phyloP scores from a whole-genome alignment of 805 yeast genomes.

The Brettanomyces custersianus region DNA sequence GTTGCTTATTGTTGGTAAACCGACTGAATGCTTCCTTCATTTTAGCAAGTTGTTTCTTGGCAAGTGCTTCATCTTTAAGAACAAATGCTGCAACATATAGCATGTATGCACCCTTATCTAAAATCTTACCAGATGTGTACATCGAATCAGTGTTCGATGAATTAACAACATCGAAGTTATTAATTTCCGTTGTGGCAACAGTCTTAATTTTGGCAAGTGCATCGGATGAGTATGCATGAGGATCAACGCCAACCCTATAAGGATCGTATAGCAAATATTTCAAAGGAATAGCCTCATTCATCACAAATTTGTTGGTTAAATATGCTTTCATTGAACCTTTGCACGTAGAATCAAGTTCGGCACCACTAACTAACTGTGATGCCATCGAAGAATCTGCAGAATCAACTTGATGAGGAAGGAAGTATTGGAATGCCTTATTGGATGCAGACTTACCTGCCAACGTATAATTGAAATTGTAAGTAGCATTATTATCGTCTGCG shows the following conservation, averaged over 20 bases:
- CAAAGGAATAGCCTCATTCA: conserved; percentile 24
- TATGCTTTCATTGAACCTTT: conserved; percentile 45
- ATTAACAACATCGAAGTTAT: conserved; percentile 42
- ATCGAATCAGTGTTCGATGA: conserved; percentile 71
- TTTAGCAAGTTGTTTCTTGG: conserved; percentile 42
- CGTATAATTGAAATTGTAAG: conserved; percentile 35
- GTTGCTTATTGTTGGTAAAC: conserved; percentile 63
- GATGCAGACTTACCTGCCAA: conserved; percentile 15
- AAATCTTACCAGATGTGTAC: conserved; percentile 81
- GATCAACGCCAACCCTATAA: conserved; percentile 42
- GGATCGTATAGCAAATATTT: conserved; percentile 39
- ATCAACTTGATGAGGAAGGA: conserved; percentile 44
- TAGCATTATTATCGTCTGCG: conserved; percentile 20
- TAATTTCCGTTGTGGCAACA: conserved; percentile 45
- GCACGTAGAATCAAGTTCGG: conserved; percentile 41
- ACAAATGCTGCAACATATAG: conserved; percentile 64
- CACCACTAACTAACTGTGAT: conserved; percentile 14
- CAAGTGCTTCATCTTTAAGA: conserved; percentile 43
- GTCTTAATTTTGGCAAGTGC: conserved; percentile 31
- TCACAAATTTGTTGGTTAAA: conserved; percentile 23
- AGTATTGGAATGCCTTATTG: conserved; percentile 32
- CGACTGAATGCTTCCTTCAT: conserved; percentile 61
- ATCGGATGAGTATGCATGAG: conserved; percentile 21
- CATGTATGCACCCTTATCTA: conserved; percentile 87
- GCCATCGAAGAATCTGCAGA: conserved; percentile 22